A percentile compares a stretch with the other conserved stretches of the same genome.
Conservation (phyloP, 2,329 filamentous ascomycete genomes). For the Aspergillus intermedius region DNA sequence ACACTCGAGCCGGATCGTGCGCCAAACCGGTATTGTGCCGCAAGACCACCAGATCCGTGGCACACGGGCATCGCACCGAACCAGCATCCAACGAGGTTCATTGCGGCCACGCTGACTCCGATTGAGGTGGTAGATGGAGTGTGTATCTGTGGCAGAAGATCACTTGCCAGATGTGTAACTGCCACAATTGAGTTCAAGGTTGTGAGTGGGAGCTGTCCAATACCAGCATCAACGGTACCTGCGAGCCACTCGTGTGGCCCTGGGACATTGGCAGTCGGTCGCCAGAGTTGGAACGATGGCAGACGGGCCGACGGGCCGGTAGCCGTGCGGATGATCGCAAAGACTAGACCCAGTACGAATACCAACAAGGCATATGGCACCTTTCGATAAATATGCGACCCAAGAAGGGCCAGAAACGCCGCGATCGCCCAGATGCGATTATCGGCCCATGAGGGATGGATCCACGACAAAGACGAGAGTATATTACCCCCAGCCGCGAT, state of each 20-base stretch:
- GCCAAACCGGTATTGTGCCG: constrained; percentile 85
- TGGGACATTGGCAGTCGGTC: constrained; percentile 48
- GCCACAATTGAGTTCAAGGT: constrained; percentile 90
- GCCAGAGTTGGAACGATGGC: constrained; percentile 55
- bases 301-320: constrained; percentile 27
- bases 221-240: constrained; percentile 59
- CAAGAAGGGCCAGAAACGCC: constrained; percentile 65
- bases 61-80: constrained; percentile 95
- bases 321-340: constrained; percentile 49
- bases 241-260: constrained; percentile 41
- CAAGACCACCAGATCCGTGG: constrained; percentile 84
- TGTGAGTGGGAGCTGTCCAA: constrained; percentile 85
- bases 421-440: constrained; percentile 71
- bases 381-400: constrained; percentile 57
- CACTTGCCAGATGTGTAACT: constrained; percentile 68
- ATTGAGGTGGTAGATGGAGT: constrained; percentile 68
- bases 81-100: constrained; percentile 83
- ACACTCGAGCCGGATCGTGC: constrained; percentile 81
- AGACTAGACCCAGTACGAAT: constrained; percentile 60
- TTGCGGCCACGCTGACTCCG: constrained; percentile 71
- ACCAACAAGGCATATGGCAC: constrained; percentile 74
- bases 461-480: constrained; percentile 63
- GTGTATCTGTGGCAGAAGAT: constrained; percentile 64
- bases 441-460: constrained; percentile 59
- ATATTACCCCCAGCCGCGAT: constrained; percentile 68